These are phyloP conservation scores for Neurospora sp. DNA, from an alignment of 2,329 filamentous ascomycete genomes.

Conservation along the genomic window DNA sequence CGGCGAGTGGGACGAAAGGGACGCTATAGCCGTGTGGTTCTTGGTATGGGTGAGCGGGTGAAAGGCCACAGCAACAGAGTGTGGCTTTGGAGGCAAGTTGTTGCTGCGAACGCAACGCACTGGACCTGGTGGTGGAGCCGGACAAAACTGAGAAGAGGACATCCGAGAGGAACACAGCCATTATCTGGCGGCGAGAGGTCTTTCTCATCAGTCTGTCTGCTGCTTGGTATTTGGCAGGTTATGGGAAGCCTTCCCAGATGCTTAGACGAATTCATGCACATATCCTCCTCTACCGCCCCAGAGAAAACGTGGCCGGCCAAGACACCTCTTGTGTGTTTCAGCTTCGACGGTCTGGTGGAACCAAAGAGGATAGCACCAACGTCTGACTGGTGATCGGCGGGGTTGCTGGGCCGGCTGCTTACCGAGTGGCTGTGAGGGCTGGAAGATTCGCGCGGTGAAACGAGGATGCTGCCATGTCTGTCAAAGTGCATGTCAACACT, in stretches of 20 bases:
- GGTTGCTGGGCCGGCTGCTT: not conserved
- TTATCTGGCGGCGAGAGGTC: slow-evolving; percentile 95
- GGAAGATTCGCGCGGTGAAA: not conserved
- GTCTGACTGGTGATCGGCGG: not conserved
- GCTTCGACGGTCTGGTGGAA: not conserved
- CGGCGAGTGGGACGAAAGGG: not conserved
- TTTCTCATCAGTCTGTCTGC: slow-evolving; percentile 88
- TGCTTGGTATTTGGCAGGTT: slow-evolving; percentile 91
- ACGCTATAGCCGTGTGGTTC: not conserved
- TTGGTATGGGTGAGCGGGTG: not conserved
- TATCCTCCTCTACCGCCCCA: not conserved
- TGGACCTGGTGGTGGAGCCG: slow-evolving; percentile 68
- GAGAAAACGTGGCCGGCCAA: not conserved
- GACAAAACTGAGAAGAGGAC: slow-evolving; percentile 58
- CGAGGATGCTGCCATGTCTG: not conserved
- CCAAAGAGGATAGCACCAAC: not conserved
- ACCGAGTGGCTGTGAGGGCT: not conserved
- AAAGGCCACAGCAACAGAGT: slow-evolving; percentile 36
- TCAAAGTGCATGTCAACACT: not conserved
- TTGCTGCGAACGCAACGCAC: slow-evolving; percentile 52
- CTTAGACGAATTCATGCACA: slow-evolving; percentile 67
- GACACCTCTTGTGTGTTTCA: not conserved
- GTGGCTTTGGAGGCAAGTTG: slow-evolving; percentile 74
- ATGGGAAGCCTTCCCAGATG: slow-evolving; percentile 89
- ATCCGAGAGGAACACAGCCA: slow-evolving; percentile 74